Percentiles rank a stretch among this genome's conserved stretches.
These are phyloP conservation scores for Phytophthora pluvialis DNA, from an alignment of 352 stramenopile genomes.

Conservation along the genomic window DNA sequence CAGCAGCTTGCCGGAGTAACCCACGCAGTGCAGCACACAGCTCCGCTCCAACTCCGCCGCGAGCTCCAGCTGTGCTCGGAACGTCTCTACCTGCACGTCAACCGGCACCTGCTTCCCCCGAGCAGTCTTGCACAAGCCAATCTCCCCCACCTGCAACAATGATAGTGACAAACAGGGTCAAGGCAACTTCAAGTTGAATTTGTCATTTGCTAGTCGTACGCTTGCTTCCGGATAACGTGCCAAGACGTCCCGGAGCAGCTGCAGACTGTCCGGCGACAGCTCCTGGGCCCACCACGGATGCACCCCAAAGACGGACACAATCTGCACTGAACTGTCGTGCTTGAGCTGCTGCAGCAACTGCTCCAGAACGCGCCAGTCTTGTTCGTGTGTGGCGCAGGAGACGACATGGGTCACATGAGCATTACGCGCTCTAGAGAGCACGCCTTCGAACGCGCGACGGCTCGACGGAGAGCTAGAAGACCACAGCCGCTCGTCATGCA, in stretches of 20 bases:
- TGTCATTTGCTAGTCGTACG: slow-evolving; percentile 41
- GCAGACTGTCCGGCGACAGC: slow-evolving; percentile 36
- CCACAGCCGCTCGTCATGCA: slow-evolving; percentile 61
- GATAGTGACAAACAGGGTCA: slow-evolving; percentile 9
- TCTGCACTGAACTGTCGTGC: slow-evolving; percentile 14
- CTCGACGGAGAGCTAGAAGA: slow-evolving; percentile 20
- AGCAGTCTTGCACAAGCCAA: slow-evolving; percentile 77
- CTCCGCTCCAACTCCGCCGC: slow-evolving; percentile 54
- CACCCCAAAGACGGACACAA: slow-evolving; percentile 70
- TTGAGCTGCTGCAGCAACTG: slow-evolving; percentile 35
- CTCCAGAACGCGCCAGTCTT: slow-evolving; percentile 66
- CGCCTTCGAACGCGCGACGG: slow-evolving; percentile 27
- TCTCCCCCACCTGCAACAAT: slow-evolving; percentile 66
- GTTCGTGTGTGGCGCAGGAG: slow-evolving; percentile 67
- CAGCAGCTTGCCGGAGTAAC: slow-evolving; percentile 70
- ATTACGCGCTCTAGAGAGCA: slow-evolving; percentile 46
- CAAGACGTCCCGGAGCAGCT: slow-evolving; percentile 44
- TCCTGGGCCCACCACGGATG: slow-evolving; percentile 78
- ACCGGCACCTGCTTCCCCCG: slow-evolving; percentile 54
- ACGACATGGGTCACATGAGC: slow-evolving; percentile 57
- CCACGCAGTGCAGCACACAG: slow-evolving; percentile 81
- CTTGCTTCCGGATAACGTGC: slow-evolving; percentile 46
- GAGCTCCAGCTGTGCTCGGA: slow-evolving; percentile 60
- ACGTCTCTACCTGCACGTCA: slow-evolving; percentile 52
- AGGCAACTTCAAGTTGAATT: slow-evolving; percentile 37